These are phyloP conservation scores for Calonectria pseudoreteaudii DNA, from an alignment of 2,329 filamentous ascomycete species.

Conservation along the genomic window DNA sequence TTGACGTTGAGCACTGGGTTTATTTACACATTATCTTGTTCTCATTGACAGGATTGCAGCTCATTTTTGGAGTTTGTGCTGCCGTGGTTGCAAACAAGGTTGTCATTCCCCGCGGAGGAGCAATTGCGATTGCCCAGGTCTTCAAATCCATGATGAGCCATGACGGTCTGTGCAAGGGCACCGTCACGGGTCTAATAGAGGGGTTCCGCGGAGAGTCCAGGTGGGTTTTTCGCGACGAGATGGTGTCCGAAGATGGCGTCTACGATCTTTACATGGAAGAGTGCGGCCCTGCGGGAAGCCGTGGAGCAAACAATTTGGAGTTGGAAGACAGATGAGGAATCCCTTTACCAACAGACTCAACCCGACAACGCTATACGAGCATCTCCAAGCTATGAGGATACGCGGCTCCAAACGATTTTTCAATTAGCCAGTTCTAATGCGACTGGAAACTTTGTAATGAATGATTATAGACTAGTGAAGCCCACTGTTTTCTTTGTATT, in stretches of 20 bases:
- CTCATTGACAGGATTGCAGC: background rate
- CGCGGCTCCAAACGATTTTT: background rate
- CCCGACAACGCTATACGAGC: background rate
- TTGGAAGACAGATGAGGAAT: background rate
- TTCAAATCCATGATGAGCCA: conserved; percentile 5
- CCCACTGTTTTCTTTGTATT: background rate
- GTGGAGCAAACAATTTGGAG: background rate
- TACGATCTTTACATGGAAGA: conserved; percentile 1
- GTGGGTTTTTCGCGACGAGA: background rate
- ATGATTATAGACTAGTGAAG: background rate
- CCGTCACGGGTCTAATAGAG: background rate
- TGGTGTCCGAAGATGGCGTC: background rate
- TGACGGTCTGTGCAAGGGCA: background rate
- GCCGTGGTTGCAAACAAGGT: background rate
- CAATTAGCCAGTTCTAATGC: background rate
- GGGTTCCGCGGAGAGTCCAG: background rate
- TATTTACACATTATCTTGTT: background rate
- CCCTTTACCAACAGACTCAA: background rate
- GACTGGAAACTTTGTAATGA: background rate
- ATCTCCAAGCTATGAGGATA: background rate
- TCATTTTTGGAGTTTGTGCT: background rate
- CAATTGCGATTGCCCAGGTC: background rate
- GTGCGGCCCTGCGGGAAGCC: background rate
- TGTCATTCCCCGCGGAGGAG: background rate
- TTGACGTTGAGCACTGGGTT: background rate